Percentiles rank a stretch among this genome's conserved stretches.
These are phyloP conservation scores for Linum trigynum DNA, from an alignment of 345 rosid genomes.

Conservation along the genomic window DNA sequence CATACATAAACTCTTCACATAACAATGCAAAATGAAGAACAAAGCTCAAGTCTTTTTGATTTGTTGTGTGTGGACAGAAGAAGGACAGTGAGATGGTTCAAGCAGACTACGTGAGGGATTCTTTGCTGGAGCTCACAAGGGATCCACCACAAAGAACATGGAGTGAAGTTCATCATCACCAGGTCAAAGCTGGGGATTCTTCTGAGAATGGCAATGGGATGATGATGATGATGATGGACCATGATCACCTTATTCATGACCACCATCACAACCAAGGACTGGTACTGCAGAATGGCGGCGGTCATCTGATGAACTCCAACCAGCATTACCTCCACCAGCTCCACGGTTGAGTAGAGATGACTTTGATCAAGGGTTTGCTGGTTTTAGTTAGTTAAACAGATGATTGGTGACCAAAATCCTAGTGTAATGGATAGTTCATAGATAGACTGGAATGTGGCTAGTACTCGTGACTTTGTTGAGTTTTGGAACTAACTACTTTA, in stretches of 20 bases:
- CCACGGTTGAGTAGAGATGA: background rate
- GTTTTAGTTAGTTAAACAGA: no score
- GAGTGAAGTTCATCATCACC: constrained; percentile 26
- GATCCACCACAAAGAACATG: constrained; percentile 40
- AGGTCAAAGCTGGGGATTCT: constrained; percentile 15
- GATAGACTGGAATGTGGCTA: no score
- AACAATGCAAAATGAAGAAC: no score
- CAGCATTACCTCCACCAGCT: constrained; percentile 31
- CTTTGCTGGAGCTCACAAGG: constrained; percentile 62
- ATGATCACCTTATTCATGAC: constrained; percentile 27
- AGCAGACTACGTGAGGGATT: constrained; percentile 70
- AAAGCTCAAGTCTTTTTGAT: no score
- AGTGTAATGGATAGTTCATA: no score
- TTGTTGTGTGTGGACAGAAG: constrained; percentile 34
- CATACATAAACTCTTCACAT: background rate
- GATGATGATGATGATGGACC: constrained; percentile 13
- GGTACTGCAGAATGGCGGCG: background rate
- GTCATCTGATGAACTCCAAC: constrained; percentile 11
- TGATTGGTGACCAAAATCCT: no score
- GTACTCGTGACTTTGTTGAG: no score
- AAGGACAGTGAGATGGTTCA: constrained; percentile 64
- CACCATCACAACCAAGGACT: background rate
- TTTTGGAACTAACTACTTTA: no score
- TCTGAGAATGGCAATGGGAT: constrained; percentile 29
- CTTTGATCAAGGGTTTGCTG: no score